phyloP scores from a whole-genome alignment of 2,329 filamentous ascomycete genomes.

The Aureobasidium musti region DNA sequence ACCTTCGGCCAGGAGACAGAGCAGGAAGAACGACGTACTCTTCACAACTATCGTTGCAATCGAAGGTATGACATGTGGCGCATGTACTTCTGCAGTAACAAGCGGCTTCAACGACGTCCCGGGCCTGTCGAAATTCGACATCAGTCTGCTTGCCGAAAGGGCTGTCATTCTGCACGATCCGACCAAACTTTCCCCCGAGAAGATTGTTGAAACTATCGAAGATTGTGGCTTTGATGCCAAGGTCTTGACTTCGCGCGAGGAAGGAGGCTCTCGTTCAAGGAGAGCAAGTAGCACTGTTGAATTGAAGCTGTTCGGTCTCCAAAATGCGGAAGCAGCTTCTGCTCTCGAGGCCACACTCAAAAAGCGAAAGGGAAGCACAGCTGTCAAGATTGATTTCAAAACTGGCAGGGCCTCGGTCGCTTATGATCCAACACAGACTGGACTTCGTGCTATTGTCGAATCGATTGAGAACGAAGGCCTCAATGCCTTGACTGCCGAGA shows the following conservation, averaged over 20 bases:
- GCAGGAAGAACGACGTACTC: conserved; percentile 45
- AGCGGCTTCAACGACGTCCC: conserved; percentile 74
- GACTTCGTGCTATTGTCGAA: conserved; percentile 80
- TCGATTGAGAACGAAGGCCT: conserved; percentile 77
- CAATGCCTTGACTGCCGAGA: conserved; percentile 86
- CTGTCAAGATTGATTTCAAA: conserved; percentile 71
- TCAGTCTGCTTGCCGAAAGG: conserved; percentile 88
- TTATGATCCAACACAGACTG: conserved; percentile 70
- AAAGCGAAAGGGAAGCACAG: conserved; percentile 68
- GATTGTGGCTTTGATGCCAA: conserved; percentile 86
- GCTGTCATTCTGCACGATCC: conserved; percentile 85
- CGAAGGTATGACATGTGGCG: conserved; percentile 96
- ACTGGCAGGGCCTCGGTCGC: conserved; percentile 72
- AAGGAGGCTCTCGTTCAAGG: conserved; percentile 49
- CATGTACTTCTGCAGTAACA: conserved; percentile 91
- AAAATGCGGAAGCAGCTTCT: conserved; percentile 69
- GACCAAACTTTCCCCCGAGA: conserved; percentile 66
- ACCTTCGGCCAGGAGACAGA: conserved; percentile 39
- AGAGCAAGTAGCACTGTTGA: conserved; percentile 62
- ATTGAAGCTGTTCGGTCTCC: conserved; percentile 80
- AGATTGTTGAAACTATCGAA: conserved; percentile 81
- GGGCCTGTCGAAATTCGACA: conserved; percentile 86
- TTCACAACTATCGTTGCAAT: conserved; percentile 83
- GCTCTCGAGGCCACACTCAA: conserved; percentile 69
- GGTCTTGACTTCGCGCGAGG: conserved; percentile 70